phyloP scores from a whole-genome alignment of 495 filamentous ascomycete species.

The Saxophila tyrrhenica region DNA sequence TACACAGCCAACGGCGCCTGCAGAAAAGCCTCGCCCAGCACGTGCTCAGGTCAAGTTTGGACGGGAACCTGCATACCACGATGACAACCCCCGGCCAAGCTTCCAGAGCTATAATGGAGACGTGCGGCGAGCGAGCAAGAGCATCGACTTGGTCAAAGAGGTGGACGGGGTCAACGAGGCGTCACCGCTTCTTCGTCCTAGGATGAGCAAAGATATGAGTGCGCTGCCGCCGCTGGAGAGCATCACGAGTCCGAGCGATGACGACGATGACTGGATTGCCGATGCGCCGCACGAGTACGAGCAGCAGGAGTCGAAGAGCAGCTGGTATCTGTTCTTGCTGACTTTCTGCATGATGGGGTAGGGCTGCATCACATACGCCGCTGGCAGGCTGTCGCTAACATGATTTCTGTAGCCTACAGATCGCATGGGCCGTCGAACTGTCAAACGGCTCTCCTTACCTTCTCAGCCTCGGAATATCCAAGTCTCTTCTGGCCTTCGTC shows the following conservation, averaged over 20 bases:
- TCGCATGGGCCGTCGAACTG: conserved; percentile 89
- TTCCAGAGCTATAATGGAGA: background rate
- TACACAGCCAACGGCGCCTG: background rate
- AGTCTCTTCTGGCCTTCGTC: conserved; percentile 82
- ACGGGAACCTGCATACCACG: background rate
- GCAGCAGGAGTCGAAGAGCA: conserved; percentile 54
- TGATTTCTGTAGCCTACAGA: conserved; percentile 50
- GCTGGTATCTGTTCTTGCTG: conserved; percentile 71
- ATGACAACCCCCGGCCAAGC: background rate
- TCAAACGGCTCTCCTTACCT: conserved; percentile 57
- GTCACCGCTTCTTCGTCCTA: conserved; percentile 46
- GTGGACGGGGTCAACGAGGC: conserved; percentile 38
- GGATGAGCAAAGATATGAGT: conserved; percentile 22
- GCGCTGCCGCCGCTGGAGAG: conserved; percentile 21
- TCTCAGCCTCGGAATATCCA: conserved; percentile 74
- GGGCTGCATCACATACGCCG: conserved; percentile 16
- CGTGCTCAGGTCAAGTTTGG: background rate
- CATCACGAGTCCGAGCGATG: conserved; percentile 20
- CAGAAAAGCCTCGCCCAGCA: background rate
- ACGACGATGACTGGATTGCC: conserved; percentile 22
- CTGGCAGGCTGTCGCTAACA: background rate
- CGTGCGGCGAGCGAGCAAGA: conserved; percentile 6
- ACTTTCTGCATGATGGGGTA: conserved; percentile 71
- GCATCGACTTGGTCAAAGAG: conserved; percentile 7
- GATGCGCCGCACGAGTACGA: conserved; percentile 26